Evolutionary conservation across 805 yeast species (phyloP).

Genomic region (Naumovozyma castellii): DNA sequence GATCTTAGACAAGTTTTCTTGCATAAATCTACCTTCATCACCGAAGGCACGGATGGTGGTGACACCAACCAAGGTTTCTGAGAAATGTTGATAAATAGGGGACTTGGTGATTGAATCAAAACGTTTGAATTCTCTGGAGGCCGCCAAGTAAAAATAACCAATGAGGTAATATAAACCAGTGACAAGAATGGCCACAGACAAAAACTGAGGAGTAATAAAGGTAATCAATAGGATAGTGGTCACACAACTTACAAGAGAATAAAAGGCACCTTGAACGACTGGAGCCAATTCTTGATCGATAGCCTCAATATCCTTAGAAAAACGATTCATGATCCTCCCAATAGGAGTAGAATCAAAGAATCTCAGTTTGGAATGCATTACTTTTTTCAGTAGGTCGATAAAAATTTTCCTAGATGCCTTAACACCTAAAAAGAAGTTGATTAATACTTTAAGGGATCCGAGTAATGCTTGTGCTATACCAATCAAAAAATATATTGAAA

Average conservation of each 20-base stretch:
- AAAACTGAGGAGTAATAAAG: slow-evolving; percentile 67
- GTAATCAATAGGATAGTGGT: slow-evolving; percentile 59
- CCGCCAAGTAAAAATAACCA: slow-evolving; percentile 58
- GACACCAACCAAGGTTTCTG: slow-evolving; percentile 78
- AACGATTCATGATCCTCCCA: slow-evolving; percentile 87
- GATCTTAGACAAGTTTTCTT: slow-evolving; percentile 60
- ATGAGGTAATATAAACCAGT: slow-evolving; percentile 48
- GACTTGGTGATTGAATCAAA: slow-evolving; percentile 74
- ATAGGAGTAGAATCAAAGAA: slow-evolving; percentile 86
- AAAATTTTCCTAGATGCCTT: slow-evolving; percentile 67
- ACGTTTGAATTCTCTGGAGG: slow-evolving; percentile 80
- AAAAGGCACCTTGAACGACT: slow-evolving; percentile 54
- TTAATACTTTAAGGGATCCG: slow-evolving; percentile 46
- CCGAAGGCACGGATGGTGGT: slow-evolving; percentile 88
- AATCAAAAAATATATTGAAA: slow-evolving; percentile 51
- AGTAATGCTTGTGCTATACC: slow-evolving; percentile 49
- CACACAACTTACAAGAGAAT: slow-evolving; percentile 49
- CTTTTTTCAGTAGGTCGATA: slow-evolving; percentile 45
- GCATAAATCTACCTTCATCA: slow-evolving; percentile 68
- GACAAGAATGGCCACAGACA: slow-evolving; percentile 58
- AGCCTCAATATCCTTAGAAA: slow-evolving; percentile 81
- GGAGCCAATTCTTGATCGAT: slow-evolving; percentile 81
- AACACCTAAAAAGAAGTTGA: slow-evolving; percentile 55
- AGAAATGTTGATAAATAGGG: slow-evolving; percentile 86
- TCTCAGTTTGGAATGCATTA: slow-evolving; percentile 64